A percentile compares a stretch with the other conserved stretches of the same genome.
phyloP scores from a whole-genome alignment of 2,329 filamentous ascomycete species.

The Ascochyta fabae region DNA sequence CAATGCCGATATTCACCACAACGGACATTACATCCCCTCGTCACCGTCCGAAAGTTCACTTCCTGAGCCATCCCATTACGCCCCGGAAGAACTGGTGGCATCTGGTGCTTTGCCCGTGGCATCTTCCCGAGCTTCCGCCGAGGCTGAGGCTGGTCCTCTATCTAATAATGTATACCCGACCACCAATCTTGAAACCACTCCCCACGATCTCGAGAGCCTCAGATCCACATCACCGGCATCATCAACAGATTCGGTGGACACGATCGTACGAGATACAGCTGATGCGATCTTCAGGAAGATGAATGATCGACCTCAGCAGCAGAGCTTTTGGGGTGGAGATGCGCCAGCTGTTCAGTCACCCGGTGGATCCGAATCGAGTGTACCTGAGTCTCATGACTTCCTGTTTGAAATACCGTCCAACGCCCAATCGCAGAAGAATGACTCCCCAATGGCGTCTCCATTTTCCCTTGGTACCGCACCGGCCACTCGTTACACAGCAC shows the following conservation, averaged over 20 bases:
- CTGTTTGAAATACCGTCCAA: slow-evolving; percentile 27
- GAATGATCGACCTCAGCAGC: slow-evolving; percentile 29
- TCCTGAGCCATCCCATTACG: slow-evolving; percentile 38
- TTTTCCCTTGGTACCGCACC: neutral
- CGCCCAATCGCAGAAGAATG: slow-evolving; percentile 12
- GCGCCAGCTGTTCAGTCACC: slow-evolving; percentile 19
- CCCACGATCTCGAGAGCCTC: slow-evolving; percentile 14
- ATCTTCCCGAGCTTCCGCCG: neutral
- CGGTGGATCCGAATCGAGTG: slow-evolving; percentile 17
- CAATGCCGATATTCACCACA: slow-evolving; percentile 18
- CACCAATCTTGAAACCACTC: slow-evolving; percentile 11
- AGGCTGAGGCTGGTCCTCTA: slow-evolving; percentile 10
- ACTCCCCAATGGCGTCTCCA: slow-evolving; percentile 15
- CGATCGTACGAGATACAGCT: slow-evolving; percentile 33
- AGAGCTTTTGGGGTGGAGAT: slow-evolving; percentile 25
- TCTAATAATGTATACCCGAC: slow-evolving; percentile 10
- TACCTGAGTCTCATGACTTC: slow-evolving; percentile 40
- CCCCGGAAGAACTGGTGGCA: slow-evolving; percentile 30
- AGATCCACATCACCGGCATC: slow-evolving; percentile 32
- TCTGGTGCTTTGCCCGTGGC: slow-evolving; percentile 23
- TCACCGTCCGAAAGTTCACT: slow-evolving; percentile 33
- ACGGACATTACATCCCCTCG: slow-evolving; percentile 8
- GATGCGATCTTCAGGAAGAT: slow-evolving; percentile 37
- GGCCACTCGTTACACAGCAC: neutral
- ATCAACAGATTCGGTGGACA: slow-evolving; percentile 28